Evolutionary conservation across 306 rosid genomes (phyloP), one percentile per base, ranked within the genome.

Genomic region (Casuarina glauca): DNA sequence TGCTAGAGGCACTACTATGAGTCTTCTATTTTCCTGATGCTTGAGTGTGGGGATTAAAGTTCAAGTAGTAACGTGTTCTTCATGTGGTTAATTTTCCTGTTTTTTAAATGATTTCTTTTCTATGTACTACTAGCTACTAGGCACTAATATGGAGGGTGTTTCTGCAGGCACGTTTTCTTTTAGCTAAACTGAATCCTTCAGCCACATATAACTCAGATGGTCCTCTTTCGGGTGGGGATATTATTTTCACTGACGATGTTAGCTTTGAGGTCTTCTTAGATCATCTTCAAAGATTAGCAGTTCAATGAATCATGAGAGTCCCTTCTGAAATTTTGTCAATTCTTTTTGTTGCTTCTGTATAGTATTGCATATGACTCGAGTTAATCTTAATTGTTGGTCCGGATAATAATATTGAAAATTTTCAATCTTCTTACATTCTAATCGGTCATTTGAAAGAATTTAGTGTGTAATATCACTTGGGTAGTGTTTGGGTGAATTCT

Each of bases 251-350:
- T 0, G 99, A 93, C 62, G 99, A 95, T 75, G 99, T 95, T 69
- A 86, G 99, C 81, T 95, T 95, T 79, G 97, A 95, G 82, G 97
- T 95, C 70, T 95, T 95, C 88, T 82, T 93, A 78, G 97, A 95
- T 80, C 99, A 95, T 88, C 93, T 93, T 45, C 96, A 93, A 87
- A 95, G 99, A 93, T 79, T 95, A 87, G 97, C 90, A 6, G 97
- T 93, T 90, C 97, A 95, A 82, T 95, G 76, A 78, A 73, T 49
- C 55, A 53, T 67, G 67, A 35, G 10, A 64, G 50, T 72, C 52
- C 43, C 41, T 42, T 64, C 60, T 41, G 74, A 80, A 76, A 60
- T 78, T 85, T 83, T 85, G 76, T 83, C 81, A 83, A 15, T 46
- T 83, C 73, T 66, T 70, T 26, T 38, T 17, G 2, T 6, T 42